Conservation (phyloP, 1,284 basidiomycete genomes). For the Porphyrellus sp. region DNA sequence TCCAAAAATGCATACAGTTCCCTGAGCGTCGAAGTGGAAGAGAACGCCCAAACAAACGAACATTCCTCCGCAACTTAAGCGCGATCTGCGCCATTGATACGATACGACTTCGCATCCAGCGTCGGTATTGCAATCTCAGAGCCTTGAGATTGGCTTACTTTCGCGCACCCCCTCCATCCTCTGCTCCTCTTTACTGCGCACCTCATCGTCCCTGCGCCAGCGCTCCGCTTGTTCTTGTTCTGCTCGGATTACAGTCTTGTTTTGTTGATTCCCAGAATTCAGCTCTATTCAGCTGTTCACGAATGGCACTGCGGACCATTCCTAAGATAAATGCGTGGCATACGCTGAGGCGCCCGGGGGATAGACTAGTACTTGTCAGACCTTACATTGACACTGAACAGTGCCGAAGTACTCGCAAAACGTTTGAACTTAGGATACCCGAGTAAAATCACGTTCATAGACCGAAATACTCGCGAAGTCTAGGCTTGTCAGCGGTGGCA, state of each 20-base stretch:
- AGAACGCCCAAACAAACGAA: constrained; percentile 59
- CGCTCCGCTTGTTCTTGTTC: constrained; percentile 40
- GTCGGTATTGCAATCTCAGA: constrained; percentile 46
- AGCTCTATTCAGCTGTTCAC: constrained; percentile 82
- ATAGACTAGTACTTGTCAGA: no score
- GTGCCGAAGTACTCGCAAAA: no score
- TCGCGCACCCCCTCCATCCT: constrained; percentile 33
- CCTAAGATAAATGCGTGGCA: no score
- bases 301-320: constrained; percentile 60
- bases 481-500: no score
- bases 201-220: constrained; percentile 32
- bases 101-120: constrained; percentile 45
- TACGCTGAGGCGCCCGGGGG: no score
- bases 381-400: no score
- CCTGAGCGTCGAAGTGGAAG: constrained; percentile 50
- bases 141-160: constrained; percentile 33
- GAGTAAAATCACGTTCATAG: no score
- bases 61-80: constrained; percentile 65
- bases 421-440: no score
- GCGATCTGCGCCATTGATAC: constrained; percentile 46
- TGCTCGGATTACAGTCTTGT: constrained; percentile 59
- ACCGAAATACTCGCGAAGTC: no score
- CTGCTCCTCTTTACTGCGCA: constrained; percentile 28
- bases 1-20: constrained; percentile 72
- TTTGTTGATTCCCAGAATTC: constrained; percentile 64